These are phyloP conservation scores for Ophiostoma ulmi DNA, from an alignment of 2,329 filamentous ascomycete species.

Conservation along the genomic window DNA sequence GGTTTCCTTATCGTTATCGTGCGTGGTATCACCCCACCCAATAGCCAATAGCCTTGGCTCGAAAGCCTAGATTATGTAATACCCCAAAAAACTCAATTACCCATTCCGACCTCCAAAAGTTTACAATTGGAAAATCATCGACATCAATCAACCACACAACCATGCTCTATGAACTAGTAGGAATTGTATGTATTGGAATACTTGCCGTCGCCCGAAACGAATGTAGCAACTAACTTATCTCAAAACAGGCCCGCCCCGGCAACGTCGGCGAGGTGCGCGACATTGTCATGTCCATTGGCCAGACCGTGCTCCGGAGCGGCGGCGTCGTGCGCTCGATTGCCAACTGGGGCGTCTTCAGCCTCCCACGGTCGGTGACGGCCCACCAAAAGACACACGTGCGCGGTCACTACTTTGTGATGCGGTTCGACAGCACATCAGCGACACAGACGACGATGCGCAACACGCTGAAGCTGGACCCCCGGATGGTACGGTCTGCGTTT, in stretches of 20 bases:
- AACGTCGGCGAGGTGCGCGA: slow-evolving; percentile 90
- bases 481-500: slow-evolving; percentile 80
- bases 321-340: slow-evolving; percentile 87
- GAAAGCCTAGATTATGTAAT: not conserved
- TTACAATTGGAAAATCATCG: not conserved
- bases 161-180: slow-evolving; percentile 98
- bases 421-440: slow-evolving; percentile 73
- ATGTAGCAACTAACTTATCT: not conserved
- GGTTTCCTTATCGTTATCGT: slow-evolving; percentile 5
- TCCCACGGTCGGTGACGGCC: slow-evolving; percentile 72
- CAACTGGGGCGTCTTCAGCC: slow-evolving; percentile 91
- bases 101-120: not conserved
- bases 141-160: not conserved
- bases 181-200: slow-evolving; percentile 61
- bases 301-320: slow-evolving; percentile 72
- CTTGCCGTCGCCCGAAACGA: too few species aligned
- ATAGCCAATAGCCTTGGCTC: not conserved
- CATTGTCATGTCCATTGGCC: slow-evolving; percentile 81
- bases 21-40: not conserved
- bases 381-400: slow-evolving; percentile 77
- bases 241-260: slow-evolving; percentile 78
- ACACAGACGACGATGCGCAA: slow-evolving; percentile 70
- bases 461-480: slow-evolving; percentile 77
- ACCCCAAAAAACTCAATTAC: slow-evolving; percentile 4
- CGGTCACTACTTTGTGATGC: slow-evolving; percentile 97